Percentiles rank a stretch among this genome's conserved stretches.
These are phyloP conservation scores for Jatropha curcas DNA, from an alignment of 345 rosid species.

Conservation along the genomic window DNA sequence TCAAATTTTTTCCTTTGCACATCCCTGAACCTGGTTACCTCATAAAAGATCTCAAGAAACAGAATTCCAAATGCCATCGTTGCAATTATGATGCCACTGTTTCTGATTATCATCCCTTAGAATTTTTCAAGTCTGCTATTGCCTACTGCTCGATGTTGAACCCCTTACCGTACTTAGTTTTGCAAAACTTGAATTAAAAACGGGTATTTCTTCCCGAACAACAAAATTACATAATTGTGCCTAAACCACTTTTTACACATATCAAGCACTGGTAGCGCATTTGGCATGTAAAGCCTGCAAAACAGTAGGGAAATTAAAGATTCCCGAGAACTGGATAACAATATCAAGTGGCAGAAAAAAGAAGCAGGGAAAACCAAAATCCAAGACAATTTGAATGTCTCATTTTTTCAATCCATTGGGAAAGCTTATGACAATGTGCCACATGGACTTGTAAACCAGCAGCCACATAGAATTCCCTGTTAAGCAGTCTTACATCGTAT, in stretches of 20 bases:
- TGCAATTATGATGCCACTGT: background rate
- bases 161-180: background rate
- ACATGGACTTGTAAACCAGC: no score
- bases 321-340: no score
- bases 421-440: no score
- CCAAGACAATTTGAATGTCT: no score
- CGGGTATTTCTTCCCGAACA: background rate
- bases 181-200: background rate
- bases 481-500: no score
- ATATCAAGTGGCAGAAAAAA: no score
- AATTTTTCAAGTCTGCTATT: background rate
- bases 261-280: conserved; percentile 90
- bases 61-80: background rate
- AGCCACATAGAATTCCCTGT: no score
- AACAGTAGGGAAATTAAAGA: background rate
- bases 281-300: conserved; percentile 90
- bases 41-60: background rate
- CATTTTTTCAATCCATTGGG: no score
- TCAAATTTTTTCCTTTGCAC: background rate
- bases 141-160: background rate
- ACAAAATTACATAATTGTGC: conserved; percentile 67
- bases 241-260: conserved; percentile 97
- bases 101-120: background rate
- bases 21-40: background rate
- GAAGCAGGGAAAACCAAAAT: background rate